These are phyloP conservation scores for Aureobasidium sp. DNA, from an alignment of 2,329 filamentous ascomycete species.

Conservation along the genomic window DNA sequence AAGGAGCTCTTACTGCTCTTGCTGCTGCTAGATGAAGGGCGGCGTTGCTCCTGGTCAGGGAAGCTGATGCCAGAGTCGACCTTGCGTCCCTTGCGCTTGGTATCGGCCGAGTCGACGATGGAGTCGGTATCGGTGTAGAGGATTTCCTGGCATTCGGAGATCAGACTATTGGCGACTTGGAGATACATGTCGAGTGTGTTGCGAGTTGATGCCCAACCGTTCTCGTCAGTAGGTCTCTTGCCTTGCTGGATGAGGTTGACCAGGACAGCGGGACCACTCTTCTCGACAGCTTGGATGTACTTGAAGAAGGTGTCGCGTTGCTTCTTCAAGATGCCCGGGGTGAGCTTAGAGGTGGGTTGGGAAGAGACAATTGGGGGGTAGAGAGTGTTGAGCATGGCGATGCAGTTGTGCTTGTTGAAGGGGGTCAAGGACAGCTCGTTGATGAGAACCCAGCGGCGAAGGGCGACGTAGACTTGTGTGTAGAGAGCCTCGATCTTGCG, in stretches of 20 bases:
- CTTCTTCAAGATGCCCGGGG: conserved; percentile 43
- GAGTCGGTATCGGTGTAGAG: conserved; percentile 35
- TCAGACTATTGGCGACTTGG: conserved; percentile 51
- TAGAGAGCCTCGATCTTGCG: conserved; percentile 50
- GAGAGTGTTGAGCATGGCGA: conserved; percentile 62
- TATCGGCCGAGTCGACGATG: conserved; percentile 26
- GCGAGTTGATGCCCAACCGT: conserved; percentile 48
- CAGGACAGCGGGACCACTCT: conserved; percentile 47
- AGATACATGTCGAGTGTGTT: conserved; percentile 52
- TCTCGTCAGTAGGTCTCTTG: conserved; percentile 44
- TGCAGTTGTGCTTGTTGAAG: conserved; percentile 59
- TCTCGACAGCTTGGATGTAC: conserved; percentile 54
- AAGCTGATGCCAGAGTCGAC: conserved; percentile 60
- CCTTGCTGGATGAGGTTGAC: conserved; percentile 48
- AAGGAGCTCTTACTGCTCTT: conserved; percentile 20
- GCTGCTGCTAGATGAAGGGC: conserved; percentile 30
- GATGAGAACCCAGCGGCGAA: conserved; percentile 59
- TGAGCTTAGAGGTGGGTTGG: conserved; percentile 48
- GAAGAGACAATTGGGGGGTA: conserved; percentile 50
- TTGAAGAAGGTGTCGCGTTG: conserved; percentile 58
- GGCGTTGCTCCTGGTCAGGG: conserved; percentile 30
- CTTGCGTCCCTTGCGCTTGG: conserved; percentile 44
- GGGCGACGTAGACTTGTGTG: conserved; percentile 53
- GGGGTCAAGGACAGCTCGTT: conserved; percentile 57
- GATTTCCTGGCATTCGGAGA: conserved; percentile 52